These are phyloP conservation scores for Alternaria infectoria DNA, from an alignment of 2,329 filamentous ascomycete genomes.

Conservation along the genomic window DNA sequence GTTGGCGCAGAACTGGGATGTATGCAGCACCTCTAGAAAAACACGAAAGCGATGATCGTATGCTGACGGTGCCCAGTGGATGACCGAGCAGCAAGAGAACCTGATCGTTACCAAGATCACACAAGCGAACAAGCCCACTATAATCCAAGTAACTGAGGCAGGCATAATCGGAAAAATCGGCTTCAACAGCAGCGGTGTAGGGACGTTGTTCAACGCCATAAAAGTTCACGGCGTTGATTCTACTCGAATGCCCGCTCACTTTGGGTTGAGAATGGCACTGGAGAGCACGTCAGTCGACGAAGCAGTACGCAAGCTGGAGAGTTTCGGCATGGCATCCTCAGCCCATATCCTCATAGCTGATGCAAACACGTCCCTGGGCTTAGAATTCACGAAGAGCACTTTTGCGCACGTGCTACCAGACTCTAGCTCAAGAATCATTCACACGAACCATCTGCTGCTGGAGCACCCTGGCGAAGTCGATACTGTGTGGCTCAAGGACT, in stretches of 20 bases:
- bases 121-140: constrained; percentile 53
- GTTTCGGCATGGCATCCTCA: constrained; percentile 58
- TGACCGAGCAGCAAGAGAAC: constrained; percentile 56
- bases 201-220: constrained; percentile 68
- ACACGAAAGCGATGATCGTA: neutral
- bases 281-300: constrained; percentile 58
- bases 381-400: constrained; percentile 56
- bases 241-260: constrained; percentile 63
- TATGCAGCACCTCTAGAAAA: constrained; percentile 20
- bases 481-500: constrained; percentile 53
- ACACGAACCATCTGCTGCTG: constrained; percentile 53
- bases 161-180: constrained; percentile 72
- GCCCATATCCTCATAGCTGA: constrained; percentile 64
- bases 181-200: constrained; percentile 65
- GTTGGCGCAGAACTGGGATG: constrained; percentile 66
- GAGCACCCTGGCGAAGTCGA: constrained; percentile 50
- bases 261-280: constrained; percentile 63
- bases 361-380: constrained; percentile 52
- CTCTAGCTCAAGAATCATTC: constrained; percentile 44
- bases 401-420: constrained; percentile 44
- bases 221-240: constrained; percentile 61
- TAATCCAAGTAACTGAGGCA: constrained; percentile 65
- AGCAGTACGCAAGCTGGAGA: constrained; percentile 55
- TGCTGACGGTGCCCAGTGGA: constrained; percentile 52
- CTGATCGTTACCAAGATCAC: constrained; percentile 57